These are phyloP conservation scores for Coelastrella sp. DNA, from an alignment of 139 green algal species.

Conservation along the genomic window DNA sequence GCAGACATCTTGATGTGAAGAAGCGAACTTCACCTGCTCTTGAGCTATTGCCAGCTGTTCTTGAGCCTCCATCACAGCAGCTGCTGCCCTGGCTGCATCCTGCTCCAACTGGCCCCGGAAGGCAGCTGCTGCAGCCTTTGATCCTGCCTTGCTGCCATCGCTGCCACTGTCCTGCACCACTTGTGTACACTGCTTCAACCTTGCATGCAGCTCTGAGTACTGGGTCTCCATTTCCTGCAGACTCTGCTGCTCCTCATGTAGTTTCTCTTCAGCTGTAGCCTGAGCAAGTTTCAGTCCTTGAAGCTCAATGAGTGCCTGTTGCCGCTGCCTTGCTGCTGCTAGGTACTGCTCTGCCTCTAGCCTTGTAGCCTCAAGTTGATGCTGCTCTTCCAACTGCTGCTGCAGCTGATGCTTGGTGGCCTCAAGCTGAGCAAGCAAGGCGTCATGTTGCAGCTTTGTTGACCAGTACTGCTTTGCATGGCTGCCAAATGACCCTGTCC, in stretches of 20 bases:
- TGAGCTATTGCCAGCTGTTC: conserved; percentile 17
- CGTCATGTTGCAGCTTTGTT: conserved; percentile 39
- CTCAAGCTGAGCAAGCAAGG: neutral
- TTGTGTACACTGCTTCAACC: conserved; percentile 9
- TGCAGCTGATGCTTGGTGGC: neutral
- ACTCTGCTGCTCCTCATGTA: conserved; percentile 20
- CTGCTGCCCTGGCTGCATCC: neutral
- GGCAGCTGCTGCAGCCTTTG: conserved; percentile 8
- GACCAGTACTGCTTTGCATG: neutral
- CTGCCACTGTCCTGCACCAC: neutral
- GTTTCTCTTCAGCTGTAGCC: neutral
- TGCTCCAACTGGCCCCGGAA: conserved; percentile 13
- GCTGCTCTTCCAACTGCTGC: neutral
- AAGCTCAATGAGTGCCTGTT: neutral
- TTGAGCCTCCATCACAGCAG: neutral
- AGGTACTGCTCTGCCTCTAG: conserved; percentile 5
- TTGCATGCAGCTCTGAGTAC: neutral
- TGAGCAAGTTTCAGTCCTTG: neutral
- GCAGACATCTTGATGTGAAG: neutral
- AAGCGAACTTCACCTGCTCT: neutral
- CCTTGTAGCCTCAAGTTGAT: neutral
- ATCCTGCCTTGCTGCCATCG: neutral
- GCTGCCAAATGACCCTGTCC: conserved; percentile 4
- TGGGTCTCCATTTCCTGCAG: neutral
- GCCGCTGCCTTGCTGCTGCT: neutral